Conservation (phyloP, 768 basidiomycete genomes). For the Lentinula edodes region DNA sequence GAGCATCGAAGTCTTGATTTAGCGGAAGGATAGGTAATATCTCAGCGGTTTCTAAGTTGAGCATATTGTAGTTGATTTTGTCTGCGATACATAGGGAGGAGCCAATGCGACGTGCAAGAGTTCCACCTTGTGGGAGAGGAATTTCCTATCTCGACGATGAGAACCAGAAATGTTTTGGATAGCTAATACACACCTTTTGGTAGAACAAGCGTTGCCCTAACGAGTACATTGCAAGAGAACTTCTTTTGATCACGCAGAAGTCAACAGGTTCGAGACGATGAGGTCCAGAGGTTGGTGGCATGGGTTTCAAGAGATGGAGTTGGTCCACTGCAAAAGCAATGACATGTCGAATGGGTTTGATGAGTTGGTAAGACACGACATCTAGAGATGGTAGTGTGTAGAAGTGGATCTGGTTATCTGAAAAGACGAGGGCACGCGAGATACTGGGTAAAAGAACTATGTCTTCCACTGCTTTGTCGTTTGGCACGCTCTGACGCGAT, state of each 20-base stretch:
- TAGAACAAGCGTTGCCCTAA: constrained; percentile 61
- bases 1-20: constrained; percentile 53
- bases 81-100: constrained; percentile 71
- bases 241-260: constrained; percentile 70
- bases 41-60: constrained; percentile 70
- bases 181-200: constrained; percentile 39
- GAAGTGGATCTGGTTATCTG: constrained; percentile 71
- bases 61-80: constrained; percentile 63
- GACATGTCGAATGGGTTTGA: constrained; percentile 79
- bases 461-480: constrained; percentile 69
- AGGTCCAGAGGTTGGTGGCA: constrained; percentile 34
- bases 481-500: constrained; percentile 65
- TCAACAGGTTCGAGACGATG: constrained; percentile 49
- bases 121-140: constrained; percentile 54
- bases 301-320: constrained; percentile 50
- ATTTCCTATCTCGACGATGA: constrained; percentile 48
- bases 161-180: background rate
- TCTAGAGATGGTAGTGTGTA: constrained; percentile 80
- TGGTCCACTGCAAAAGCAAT: constrained; percentile 81
- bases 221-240: constrained; percentile 54
- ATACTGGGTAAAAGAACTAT: constrained; percentile 77
- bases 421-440: constrained; percentile 67
- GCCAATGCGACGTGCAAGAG: constrained; percentile 57
- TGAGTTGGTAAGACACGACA: constrained; percentile 38
- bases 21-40: constrained; percentile 73